Base-by-base conservation (phyloP, 257 asterid genomes). In the Haberlea rhodopensis region DNA sequence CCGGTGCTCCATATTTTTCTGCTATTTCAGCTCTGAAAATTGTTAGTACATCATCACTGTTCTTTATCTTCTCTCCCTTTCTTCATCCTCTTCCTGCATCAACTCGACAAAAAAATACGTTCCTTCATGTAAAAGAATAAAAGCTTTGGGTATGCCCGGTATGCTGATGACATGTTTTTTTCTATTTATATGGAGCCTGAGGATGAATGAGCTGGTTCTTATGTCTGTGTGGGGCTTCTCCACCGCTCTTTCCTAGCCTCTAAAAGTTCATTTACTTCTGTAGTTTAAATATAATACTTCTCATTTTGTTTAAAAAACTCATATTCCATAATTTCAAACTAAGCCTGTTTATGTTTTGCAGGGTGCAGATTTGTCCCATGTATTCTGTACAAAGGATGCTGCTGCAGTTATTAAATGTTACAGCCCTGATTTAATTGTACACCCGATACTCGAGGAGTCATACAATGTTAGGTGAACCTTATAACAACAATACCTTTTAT, bases 331-430 rank as follows among this genome's bases (percentile, higher is more conserved):
- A 20, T 56, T 70, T 20, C 28, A 29, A 37, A 61, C 43, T 53
- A 21, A 59, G 71, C 56, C 26, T 54, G 34, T 75, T 57, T 70
- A 57, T 59, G 31, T 74, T 60, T 72, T 25, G 40, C 82, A 90
- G 99, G 99, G 99, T 64, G 99, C 99, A 63, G 99, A 94, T 76
- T 71, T 94, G 73, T 94, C 99, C 2, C 97, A 94, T 29, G 95
- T 94, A 58, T 84, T 94, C 79, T 94, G 99, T 61, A 94, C 99
- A 7, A 90, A 94, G 77, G 99, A 90, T 76, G 96, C 99, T 64
- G 96, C 90, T 68, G 75, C 91, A 10, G 95, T 94, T 28, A 90
- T 90, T 57, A 94, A 94, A 80, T 73, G 97, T 72, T 94, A 90
- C 57, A 94, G 97, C 59, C 99, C 99, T 0, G 99, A 90, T 85